Evolutionary conservation across 164 flowering plant genomes (phyloP).

Genomic region (Tinospora cordifolia): DNA sequence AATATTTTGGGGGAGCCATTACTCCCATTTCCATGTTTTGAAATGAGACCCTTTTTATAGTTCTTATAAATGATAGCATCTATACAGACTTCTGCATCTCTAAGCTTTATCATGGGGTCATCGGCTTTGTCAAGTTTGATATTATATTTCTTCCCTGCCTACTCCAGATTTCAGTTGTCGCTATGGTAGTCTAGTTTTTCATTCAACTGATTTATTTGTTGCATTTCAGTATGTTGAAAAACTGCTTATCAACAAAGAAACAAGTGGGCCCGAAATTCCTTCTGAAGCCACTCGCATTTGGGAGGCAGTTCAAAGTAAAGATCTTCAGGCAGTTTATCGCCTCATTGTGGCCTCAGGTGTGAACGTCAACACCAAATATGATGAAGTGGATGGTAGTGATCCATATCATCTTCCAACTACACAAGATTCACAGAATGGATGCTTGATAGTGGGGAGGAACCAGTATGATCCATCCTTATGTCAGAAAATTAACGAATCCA

Average conservation of each 20-base stretch:
- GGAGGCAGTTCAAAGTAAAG: conserved; percentile 65
- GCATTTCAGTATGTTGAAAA: conserved; percentile 69
- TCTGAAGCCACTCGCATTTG: conserved; percentile 40
- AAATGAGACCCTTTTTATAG: not conserved
- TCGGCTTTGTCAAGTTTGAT: not conserved
- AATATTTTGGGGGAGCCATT: not conserved
- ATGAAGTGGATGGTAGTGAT: conserved; percentile 32
- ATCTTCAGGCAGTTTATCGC: conserved; percentile 58
- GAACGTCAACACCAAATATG: conserved; percentile 50
- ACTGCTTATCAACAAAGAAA: conserved; percentile 39
- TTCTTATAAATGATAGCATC: too few species aligned
- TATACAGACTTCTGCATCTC: too few species aligned
- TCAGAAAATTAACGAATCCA: conserved; percentile 34
- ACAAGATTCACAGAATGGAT: conserved; percentile 19
- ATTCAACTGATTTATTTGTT: conserved; percentile 10
- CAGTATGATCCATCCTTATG: conserved; percentile 43
- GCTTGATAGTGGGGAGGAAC: conserved; percentile 16
- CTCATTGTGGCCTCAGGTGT: conserved; percentile 48
- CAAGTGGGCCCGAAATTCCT: conserved; percentile 16
- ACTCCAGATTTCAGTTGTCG: not conserved
- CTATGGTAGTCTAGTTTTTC: not conserved
- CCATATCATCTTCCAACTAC: conserved; percentile 26
- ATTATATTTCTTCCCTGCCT: not conserved
- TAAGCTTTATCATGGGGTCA: too few species aligned
- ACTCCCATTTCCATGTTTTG: not conserved